These are phyloP conservation scores for Tricladium varicosporioides DNA, from an alignment of 2,329 filamentous ascomycete species.

Conservation along the genomic window DNA sequence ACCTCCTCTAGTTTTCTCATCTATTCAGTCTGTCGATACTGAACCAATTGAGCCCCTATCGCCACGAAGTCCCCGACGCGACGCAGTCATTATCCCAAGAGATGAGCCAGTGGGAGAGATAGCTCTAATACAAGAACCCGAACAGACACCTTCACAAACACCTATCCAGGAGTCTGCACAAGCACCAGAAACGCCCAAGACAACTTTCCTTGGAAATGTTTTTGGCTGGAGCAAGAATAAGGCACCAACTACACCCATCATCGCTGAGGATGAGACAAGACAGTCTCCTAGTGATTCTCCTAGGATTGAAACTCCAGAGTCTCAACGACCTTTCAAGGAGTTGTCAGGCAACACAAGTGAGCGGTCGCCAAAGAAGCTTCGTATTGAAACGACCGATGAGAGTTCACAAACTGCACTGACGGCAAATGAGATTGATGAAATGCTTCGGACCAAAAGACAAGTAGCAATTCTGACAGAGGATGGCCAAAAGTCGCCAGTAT, in stretches of 20 bases:
- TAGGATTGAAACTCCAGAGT: slow-evolving; percentile 49
- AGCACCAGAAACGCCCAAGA: background rate
- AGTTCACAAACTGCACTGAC: slow-evolving; percentile 82
- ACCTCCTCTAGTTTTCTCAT: slow-evolving; percentile 30
- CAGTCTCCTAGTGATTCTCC: slow-evolving; percentile 54
- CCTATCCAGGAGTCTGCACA: background rate
- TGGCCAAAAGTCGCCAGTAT: slow-evolving; percentile 20
- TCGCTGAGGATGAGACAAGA: slow-evolving; percentile 64
- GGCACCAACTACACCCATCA: slow-evolving; percentile 42
- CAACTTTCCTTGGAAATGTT: slow-evolving; percentile 41
- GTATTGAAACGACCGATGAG: slow-evolving; percentile 59
- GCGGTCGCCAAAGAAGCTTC: slow-evolving; percentile 40
- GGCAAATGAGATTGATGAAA: slow-evolving; percentile 74
- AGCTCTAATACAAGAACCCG: slow-evolving; percentile 22
- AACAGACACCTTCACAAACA: too few species aligned
- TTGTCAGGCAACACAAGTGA: slow-evolving; percentile 56
- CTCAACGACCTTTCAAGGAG: slow-evolving; percentile 58
- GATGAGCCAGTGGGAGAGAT: slow-evolving; percentile 37
- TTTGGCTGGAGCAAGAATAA: slow-evolving; percentile 45
- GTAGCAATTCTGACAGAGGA: slow-evolving; percentile 27
- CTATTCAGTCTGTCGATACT: slow-evolving; percentile 29
- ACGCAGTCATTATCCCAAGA: slow-evolving; percentile 55
- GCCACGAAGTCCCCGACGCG: slow-evolving; percentile 50
- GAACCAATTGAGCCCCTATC: slow-evolving; percentile 33
- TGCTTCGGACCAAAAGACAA: slow-evolving; percentile 57